Conservation (phyloP, 768 basidiomycete species). For the Pluteus cervinus region DNA sequence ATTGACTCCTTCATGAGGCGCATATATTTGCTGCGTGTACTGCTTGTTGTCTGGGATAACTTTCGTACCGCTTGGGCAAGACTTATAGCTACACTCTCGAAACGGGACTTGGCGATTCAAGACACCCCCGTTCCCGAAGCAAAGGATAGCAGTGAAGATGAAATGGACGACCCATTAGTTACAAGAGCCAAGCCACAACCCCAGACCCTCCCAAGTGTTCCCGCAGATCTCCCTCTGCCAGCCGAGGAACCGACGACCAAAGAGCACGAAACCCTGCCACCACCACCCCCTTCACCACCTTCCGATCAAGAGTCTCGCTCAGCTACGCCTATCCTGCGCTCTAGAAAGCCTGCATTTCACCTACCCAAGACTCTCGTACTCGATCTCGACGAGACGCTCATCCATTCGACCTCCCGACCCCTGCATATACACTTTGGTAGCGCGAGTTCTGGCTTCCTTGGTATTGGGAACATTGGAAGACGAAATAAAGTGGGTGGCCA, state of each 20-base stretch:
- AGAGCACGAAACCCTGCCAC: slow-evolving; percentile 8
- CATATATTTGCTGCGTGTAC: slow-evolving; percentile 66
- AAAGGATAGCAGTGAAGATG: too few species aligned
- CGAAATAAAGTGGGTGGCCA: slow-evolving; percentile 69
- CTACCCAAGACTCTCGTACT: slow-evolving; percentile 92
- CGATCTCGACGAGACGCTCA: slow-evolving; percentile 97
- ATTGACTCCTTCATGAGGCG: slow-evolving; percentile 45
- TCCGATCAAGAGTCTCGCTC: slow-evolving; percentile 40
- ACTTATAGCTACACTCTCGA: slow-evolving; percentile 15
- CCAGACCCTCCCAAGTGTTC: too few species aligned
- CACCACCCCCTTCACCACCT: slow-evolving; percentile 11
- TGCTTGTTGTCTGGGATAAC: slow-evolving; percentile 64
- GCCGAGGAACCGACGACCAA: slow-evolving; percentile 5
- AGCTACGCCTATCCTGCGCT: slow-evolving; percentile 40
- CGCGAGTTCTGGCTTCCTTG: slow-evolving; percentile 55
- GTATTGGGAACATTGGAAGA: slow-evolving; percentile 43
- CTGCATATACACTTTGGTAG: slow-evolving; percentile 38
- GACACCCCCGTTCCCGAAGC: too few species aligned
- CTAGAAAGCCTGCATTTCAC: slow-evolving; percentile 68
- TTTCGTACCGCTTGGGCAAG: slow-evolving; percentile 60
- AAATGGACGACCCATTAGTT: too few species aligned
- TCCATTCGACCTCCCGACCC: slow-evolving; percentile 91
- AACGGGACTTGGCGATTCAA: too few species aligned
- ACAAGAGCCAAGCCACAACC: too few species aligned
- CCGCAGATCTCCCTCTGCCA: too few species aligned